Evolutionary conservation across 2,329 filamentous ascomycete genomes (phyloP).

Genomic region (Pleomassaria siparia): DNA sequence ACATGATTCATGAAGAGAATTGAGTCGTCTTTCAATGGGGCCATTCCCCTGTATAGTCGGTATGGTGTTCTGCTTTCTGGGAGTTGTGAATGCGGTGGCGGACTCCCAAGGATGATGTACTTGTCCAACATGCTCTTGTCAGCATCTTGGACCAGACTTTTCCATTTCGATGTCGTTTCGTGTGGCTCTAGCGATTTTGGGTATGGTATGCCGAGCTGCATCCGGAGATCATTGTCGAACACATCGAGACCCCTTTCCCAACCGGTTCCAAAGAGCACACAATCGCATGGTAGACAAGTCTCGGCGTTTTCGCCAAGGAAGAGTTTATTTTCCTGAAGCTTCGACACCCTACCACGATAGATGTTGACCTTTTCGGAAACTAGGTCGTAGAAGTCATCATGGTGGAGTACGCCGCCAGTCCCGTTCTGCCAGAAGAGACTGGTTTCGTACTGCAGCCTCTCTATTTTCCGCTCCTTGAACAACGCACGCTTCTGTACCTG

Average conservation of each 20-base stretch:
- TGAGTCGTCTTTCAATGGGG: constrained; percentile 11
- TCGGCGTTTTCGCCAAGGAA: constrained; percentile 13
- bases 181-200: background rate
- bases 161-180: constrained; percentile 10
- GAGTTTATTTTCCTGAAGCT: constrained; percentile 11
- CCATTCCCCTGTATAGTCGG: constrained; percentile 17
- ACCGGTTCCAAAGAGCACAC: constrained; percentile 30
- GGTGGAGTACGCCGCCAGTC: constrained; percentile 20
- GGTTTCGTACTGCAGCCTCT: constrained; percentile 16
- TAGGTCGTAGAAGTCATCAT: constrained; percentile 25
- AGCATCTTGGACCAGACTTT: constrained; percentile 8
- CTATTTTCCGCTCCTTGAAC: constrained; percentile 18
- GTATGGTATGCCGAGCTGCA: constrained; percentile 11
- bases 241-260: constrained; percentile 14
- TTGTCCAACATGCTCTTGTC: constrained; percentile 6
- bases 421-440: constrained; percentile 26
- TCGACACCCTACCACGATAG: constrained; percentile 17
- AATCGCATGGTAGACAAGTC: constrained; percentile 20
- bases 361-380: constrained; percentile 26
- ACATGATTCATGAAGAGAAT: constrained; percentile 23
- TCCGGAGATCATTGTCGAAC: constrained; percentile 8
- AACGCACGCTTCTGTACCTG: constrained; percentile 5
- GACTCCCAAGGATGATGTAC: constrained; percentile 14
- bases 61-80: constrained; percentile 13
- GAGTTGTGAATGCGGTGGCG: constrained; percentile 11